A percentile compares a stretch with the other conserved stretches of the same genome.
Conservation (phyloP, 768 basidiomycete genomes). For the Mycena capillaripes region DNA sequence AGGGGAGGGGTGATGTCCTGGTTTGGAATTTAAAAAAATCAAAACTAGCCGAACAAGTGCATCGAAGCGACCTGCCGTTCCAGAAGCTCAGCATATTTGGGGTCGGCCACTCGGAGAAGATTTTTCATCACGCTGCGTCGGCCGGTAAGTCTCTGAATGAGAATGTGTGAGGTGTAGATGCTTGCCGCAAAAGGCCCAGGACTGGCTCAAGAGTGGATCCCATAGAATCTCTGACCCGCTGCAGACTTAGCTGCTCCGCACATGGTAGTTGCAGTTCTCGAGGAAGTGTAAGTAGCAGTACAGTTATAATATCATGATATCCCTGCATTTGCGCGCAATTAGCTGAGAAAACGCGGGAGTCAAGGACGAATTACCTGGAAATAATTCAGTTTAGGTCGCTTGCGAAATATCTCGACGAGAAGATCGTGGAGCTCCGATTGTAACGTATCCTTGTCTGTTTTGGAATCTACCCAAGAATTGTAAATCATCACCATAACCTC, state of each 20-base stretch:
- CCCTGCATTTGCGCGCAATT: constrained; percentile 62
- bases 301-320: constrained; percentile 93
- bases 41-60: neutral
- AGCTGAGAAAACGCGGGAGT: neutral
- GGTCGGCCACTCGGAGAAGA: constrained; percentile 79
- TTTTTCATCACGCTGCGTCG: constrained; percentile 76
- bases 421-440: constrained; percentile 79
- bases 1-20: constrained; percentile 87
- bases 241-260: constrained; percentile 81
- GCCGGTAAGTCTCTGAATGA: neutral
- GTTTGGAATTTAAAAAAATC: constrained; percentile 4
- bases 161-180: neutral
- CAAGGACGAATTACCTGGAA: constrained; percentile 72
- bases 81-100: constrained; percentile 75
- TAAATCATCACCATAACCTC: constrained; percentile 8
- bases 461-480: constrained; percentile 30
- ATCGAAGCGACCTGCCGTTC: constrained; percentile 63
- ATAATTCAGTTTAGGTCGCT: constrained; percentile 80
- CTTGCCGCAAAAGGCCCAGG: constrained; percentile 81
- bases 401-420: constrained; percentile 82
- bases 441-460: constrained; percentile 64
- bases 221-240: constrained; percentile 91
- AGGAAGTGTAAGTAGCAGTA: constrained; percentile 83
- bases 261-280: constrained; percentile 67
- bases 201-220: constrained; percentile 87